Conservation (phyloP, 179 eudicot species). For the Corrigiola litoralis region DNA sequence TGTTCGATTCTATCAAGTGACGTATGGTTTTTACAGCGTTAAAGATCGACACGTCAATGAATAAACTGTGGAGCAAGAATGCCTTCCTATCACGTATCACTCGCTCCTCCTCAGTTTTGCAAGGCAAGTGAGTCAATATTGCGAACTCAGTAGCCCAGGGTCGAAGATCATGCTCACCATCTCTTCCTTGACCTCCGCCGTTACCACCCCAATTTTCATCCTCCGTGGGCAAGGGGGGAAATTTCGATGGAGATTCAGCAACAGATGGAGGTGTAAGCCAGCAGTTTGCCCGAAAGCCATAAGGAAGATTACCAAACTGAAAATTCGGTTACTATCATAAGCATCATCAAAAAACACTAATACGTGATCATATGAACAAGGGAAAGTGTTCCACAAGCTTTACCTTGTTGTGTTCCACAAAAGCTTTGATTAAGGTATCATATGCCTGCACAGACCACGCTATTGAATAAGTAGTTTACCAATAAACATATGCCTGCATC, state of each 20-base stretch:
- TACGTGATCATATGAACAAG: neutral
- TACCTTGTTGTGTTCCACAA: constrained; percentile 91
- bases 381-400: neutral
- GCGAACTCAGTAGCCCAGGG: constrained; percentile 98
- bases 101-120: constrained; percentile 92
- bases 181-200: constrained; percentile 92
- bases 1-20: constrained; percentile 38
- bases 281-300: constrained; percentile 90
- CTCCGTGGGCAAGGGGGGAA: constrained; percentile 63
- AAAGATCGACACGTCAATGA: constrained; percentile 73
- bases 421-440: constrained; percentile 85
- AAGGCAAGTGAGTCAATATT: constrained; percentile 66
- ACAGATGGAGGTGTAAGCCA: constrained; percentile 86
- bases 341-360: neutral
- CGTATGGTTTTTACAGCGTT: constrained; percentile 70
- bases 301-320: constrained; percentile 99
- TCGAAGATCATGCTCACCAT: constrained; percentile 60
- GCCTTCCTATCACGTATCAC: constrained; percentile 89
- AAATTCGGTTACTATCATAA: neutral
- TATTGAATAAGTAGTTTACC: neutral
- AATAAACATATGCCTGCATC: neutral
- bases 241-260: constrained; percentile 57
- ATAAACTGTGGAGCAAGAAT: constrained; percentile 86
- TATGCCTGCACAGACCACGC: constrained; percentile 59
- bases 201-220: constrained; percentile 94